Conservation (phyloP, 2,329 filamentous ascomycete species). For the Cladosporium velox region DNA sequence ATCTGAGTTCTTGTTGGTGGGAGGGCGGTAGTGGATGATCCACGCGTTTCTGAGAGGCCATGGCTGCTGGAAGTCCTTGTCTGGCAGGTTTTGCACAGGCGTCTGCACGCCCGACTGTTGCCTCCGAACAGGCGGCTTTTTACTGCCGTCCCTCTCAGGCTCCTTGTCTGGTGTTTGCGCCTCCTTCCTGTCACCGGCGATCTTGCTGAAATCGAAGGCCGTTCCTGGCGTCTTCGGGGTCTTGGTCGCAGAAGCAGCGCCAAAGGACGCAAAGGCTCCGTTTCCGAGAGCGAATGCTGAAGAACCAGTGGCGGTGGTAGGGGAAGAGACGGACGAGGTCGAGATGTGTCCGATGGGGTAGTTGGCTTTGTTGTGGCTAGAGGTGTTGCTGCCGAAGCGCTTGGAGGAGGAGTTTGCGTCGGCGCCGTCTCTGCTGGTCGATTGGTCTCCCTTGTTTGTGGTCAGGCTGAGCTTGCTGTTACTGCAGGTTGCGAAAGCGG, state of each 20-base stretch:
- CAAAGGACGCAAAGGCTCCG: conserved; percentile 95
- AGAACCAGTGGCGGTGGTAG: conserved; percentile 72
- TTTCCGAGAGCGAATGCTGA: conserved; percentile 92
- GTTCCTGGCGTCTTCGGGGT: conserved; percentile 77
- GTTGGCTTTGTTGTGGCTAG: conserved; percentile 72
- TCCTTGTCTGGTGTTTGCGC: conserved; percentile 45
- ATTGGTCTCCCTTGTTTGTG: conserved; percentile 62
- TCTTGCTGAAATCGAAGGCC: conserved; percentile 73
- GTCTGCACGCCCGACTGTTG: conserved; percentile 29
- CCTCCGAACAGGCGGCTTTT: conserved; percentile 31
- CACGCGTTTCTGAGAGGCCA: conserved; percentile 77
- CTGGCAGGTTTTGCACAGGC: conserved; percentile 15
- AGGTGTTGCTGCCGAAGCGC: conserved; percentile 66
- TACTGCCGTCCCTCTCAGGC: conserved; percentile 32
- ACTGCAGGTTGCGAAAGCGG: conserved; percentile 51
- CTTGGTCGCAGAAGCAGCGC: conserved; percentile 67
- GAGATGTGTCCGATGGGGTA: conserved; percentile 75
- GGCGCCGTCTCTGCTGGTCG: conserved; percentile 54
- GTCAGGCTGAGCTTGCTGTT: conserved; percentile 88
- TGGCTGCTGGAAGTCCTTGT: conserved; percentile 22
- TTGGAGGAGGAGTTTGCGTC: conserved; percentile 58
- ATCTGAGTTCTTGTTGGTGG: conserved; percentile 94
- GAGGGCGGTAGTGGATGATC: conserved; percentile 97
- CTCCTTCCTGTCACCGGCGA: conserved; percentile 63
- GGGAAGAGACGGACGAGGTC: conserved; percentile 67